A percentile compares a stretch with the other conserved stretches of the same genome.
phyloP scores from a whole-genome alignment of 179 eudicot genomes.

The Beta corolliflora region DNA sequence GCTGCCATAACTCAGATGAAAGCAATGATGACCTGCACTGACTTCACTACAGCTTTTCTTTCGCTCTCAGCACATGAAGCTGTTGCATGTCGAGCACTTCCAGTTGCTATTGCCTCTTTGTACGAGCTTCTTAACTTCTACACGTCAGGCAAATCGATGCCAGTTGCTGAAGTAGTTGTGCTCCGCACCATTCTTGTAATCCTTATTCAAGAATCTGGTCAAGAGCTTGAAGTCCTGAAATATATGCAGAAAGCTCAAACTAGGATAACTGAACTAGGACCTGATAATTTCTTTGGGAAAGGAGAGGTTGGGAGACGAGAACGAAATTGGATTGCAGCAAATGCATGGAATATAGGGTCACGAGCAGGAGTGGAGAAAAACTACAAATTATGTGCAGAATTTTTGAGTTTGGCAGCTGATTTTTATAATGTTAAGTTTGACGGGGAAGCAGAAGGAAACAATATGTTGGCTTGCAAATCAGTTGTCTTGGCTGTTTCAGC shows the following conservation, averaged over 20 bases:
- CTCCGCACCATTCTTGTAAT: conserved; percentile 65
- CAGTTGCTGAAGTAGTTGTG: conserved; percentile 65
- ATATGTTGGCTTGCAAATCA: conserved; percentile 74
- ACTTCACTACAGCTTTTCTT: conserved; percentile 81
- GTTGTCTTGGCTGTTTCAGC: conserved; percentile 65
- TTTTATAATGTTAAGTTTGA: conserved; percentile 60
- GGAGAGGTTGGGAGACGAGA: conserved; percentile 90
- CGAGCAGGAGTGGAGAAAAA: conserved; percentile 56
- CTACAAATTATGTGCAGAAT: conserved; percentile 64
- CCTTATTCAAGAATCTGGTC: conserved; percentile 59
- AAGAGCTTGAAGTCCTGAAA: conserved; percentile 61
- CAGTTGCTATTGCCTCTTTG: conserved; percentile 77
- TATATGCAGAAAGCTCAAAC: conserved; percentile 65
- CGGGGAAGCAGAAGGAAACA: conserved; percentile 59
- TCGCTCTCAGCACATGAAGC: conserved; percentile 92
- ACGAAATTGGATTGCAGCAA: conserved; percentile 71
- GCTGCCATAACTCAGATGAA: conserved; percentile 80
- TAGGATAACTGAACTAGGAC: conserved; percentile 63
- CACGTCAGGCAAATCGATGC: conserved; percentile 67
- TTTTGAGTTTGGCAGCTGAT: conserved; percentile 69
- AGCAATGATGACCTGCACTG: conserved; percentile 78
- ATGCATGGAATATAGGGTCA: conserved; percentile 75
- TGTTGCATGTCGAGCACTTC: conserved; percentile 68
- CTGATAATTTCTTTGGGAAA: conserved; percentile 78
- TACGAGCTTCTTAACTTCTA: conserved; percentile 72